These are phyloP conservation scores for Colletotrichum somersetense DNA, from an alignment of 2,329 filamentous ascomycete species.

Conservation along the genomic window DNA sequence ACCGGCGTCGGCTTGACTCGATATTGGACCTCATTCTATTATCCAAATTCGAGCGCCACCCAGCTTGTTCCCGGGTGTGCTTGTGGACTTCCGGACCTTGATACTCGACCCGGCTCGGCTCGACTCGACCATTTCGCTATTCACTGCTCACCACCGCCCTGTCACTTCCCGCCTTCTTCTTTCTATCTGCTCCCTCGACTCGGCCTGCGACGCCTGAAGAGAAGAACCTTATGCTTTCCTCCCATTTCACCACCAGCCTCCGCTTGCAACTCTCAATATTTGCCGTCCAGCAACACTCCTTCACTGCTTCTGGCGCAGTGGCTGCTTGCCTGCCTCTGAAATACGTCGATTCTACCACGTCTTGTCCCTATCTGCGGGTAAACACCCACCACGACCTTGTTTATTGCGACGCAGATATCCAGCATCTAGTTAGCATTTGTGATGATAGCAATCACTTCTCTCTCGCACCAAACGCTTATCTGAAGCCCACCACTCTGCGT, in stretches of 20 bases:
- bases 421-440: conserved; percentile 23
- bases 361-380: conserved; percentile 17
- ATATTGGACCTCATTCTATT: conserved; percentile 19
- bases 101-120: background rate
- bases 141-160: background rate
- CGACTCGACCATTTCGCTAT: conserved; percentile 2
- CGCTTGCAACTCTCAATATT: conserved; percentile 2
- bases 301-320: conserved; percentile 9
- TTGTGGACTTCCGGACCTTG: background rate
- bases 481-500: conserved; percentile 23
- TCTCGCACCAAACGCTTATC: conserved; percentile 8
- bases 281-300: background rate
- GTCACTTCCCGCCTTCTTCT: background rate
- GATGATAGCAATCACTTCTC: conserved; percentile 36
- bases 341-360: background rate
- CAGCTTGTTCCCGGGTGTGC: background rate
- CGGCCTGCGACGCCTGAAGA: background rate
- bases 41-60: conserved; percentile 16
- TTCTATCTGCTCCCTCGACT: background rate
- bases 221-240: conserved; percentile 24
- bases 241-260: conserved; percentile 2
- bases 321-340: background rate
- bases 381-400: conserved; percentile 1
- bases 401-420: conserved; percentile 8
- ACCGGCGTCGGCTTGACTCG: conserved; percentile 34